phyloP scores from a whole-genome alignment of 2,329 filamentous ascomycete genomes.

The Beauveria caledonica region DNA sequence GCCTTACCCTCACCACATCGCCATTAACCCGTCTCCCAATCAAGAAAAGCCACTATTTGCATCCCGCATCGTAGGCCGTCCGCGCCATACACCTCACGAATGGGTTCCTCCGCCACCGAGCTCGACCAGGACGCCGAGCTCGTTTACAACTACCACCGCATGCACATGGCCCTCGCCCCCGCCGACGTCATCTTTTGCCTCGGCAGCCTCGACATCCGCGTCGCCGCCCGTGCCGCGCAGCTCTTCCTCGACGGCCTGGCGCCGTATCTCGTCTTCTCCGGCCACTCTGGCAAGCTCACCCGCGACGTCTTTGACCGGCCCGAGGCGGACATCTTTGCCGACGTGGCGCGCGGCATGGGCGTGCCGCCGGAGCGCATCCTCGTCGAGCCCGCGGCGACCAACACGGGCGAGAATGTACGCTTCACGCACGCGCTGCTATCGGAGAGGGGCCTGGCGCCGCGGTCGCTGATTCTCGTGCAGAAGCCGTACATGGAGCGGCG shows the following conservation, averaged over 20 bases:
- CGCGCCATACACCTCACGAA: not conserved
- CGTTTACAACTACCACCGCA: constrained; percentile 37
- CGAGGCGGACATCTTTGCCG: constrained; percentile 36
- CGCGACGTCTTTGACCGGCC: constrained; percentile 29
- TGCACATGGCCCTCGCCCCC: constrained; percentile 26
- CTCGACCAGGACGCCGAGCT: constrained; percentile 25
- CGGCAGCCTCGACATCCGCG: constrained; percentile 38
- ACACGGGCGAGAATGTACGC: constrained; percentile 40
- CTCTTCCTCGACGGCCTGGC: constrained; percentile 32
- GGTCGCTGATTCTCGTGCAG: constrained; percentile 35
- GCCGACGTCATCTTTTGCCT: constrained; percentile 38
- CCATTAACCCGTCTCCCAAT: not conserved
- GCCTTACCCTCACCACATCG: not conserved
- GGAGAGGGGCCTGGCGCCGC: constrained; percentile 18
- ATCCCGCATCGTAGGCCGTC: not conserved
- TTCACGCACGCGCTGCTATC: constrained; percentile 31
- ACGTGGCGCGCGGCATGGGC: constrained; percentile 30
- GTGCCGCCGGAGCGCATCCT: constrained; percentile 31
- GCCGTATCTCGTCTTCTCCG: constrained; percentile 35
- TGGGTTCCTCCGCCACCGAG: not conserved
- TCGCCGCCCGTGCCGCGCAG: constrained; percentile 33
- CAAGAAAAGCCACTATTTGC: not conserved
- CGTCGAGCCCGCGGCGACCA: constrained; percentile 31
- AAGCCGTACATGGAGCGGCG: constrained; percentile 42
- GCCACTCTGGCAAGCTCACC: constrained; percentile 33